These are phyloP conservation scores for Lactarius trivialis DNA, from an alignment of 768 basidiomycete genomes.

Conservation along the genomic window DNA sequence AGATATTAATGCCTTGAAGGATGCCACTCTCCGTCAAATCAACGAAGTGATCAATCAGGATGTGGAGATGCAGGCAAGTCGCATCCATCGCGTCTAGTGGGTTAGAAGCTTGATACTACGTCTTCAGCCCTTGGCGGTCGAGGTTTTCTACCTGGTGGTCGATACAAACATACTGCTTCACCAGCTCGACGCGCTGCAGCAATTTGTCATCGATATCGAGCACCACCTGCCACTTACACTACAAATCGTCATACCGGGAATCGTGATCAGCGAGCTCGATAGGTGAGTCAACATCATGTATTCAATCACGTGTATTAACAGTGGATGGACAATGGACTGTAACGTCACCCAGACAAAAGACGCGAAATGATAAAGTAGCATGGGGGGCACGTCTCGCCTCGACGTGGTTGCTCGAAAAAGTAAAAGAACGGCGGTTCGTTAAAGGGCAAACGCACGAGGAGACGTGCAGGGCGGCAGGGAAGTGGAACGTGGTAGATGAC, in stretches of 20 bases:
- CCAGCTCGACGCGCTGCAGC: constrained; percentile 54
- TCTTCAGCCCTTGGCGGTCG: constrained; percentile 7
- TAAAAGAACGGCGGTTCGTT: constrained; percentile 48
- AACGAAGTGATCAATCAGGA: constrained; percentile 55
- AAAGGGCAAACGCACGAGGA: constrained; percentile 59
- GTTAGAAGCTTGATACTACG: background rate
- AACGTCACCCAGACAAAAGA: constrained; percentile 9
- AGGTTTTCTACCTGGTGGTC: constrained; percentile 47
- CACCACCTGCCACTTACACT: constrained; percentile 42
- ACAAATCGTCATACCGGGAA: constrained; percentile 59
- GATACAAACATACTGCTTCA: constrained; percentile 78
- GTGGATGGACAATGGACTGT: background rate
- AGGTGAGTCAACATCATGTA: constrained; percentile 38
- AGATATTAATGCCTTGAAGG: constrained; percentile 9
- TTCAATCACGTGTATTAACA: background rate
- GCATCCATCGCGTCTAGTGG: background rate
- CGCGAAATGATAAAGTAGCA: constrained; percentile 15
- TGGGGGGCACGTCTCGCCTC: constrained; percentile 39
- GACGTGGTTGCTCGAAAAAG: constrained; percentile 57
- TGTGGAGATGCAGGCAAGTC: constrained; percentile 63
- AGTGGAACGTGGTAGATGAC: constrained; percentile 52
- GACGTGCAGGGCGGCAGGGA: constrained; percentile 52
- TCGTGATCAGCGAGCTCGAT: constrained; percentile 74
- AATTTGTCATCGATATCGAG: constrained; percentile 60
- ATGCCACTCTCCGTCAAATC: constrained; percentile 44